Base-by-base conservation (phyloP, 1,139 yeast species). In the Zygosaccharomyces pseudobailii region DNA sequence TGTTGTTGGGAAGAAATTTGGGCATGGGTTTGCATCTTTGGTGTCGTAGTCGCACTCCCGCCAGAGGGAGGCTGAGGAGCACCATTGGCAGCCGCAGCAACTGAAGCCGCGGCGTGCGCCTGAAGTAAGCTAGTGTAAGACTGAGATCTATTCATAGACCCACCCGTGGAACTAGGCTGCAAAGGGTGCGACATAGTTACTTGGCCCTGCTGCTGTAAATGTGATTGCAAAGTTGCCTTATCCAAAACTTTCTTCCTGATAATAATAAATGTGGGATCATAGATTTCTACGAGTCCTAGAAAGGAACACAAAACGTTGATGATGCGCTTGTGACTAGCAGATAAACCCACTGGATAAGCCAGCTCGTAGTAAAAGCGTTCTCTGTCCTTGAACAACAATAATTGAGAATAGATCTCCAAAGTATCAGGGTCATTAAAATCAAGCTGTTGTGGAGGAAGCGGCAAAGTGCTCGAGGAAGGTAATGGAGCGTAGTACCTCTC, bases 341-440 rank as follows among this genome's bases (percentile, higher is more conserved):
- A 70, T 57, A 88, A 70, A 24, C 79, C 73, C 6, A 76, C 74
- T 55, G 75, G 85, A 71, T 75, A 87, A 2, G 86, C 87, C 61
- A 88, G 71, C 65, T 89, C 97, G 50, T 70, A 72, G 53, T 76
- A 75, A 19, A 71, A 65, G 54, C 78, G 79, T 44, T 79, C 75
- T 54, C 73, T 72, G 59, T 89, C 97, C 59, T 89, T 80, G 70
- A 88, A 92, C 45, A 88, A 72, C 48, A 89, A 71, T 59, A 92
- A 75, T 61, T 87, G 95, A 7, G 95, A 76, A 68, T 87, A 92
- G 47, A 88, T 74, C 56, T 89, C 97, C 64, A 94, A 76, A 24
- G 87, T 82, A 60, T 89, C 97, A 0, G 95, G 86, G 59, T 89
- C 96, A 63, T 92, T 94, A 59, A 94, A 79, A 67, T 92, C 95